Conservation (phyloP, 169 alveolate species). For the Plasmodium blacklocki region DNA sequence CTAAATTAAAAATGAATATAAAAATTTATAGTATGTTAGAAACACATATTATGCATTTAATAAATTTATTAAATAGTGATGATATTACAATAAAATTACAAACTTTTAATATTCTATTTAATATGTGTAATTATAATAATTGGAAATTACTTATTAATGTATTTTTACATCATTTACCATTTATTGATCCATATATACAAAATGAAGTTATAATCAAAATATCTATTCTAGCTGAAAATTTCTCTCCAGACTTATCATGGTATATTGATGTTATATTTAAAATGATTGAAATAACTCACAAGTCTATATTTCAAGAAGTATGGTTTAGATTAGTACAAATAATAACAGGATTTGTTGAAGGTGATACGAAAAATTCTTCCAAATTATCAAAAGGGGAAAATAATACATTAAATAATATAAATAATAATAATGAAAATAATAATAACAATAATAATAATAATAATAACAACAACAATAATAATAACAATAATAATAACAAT, state of each 20-base stretch:
- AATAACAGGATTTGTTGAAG: constrained; percentile 76
- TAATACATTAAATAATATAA: background rate
- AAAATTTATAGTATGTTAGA: constrained; percentile 76
- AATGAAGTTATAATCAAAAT: constrained; percentile 93
- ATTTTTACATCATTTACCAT: constrained; percentile 90
- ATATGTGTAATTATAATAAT: constrained; percentile 90
- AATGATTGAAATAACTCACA: constrained; percentile 93
- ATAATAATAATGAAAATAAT: background rate
- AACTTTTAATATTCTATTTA: constrained; percentile 91
- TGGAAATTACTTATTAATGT: constrained; percentile 93
- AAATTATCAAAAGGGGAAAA: background rate
- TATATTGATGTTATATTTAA: constrained; percentile 94
- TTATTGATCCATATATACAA: constrained; percentile 92
- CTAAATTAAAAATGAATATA: constrained; percentile 39
- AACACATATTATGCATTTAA: constrained; percentile 86
- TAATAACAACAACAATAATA: constrained; percentile 1
- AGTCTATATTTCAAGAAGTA: constrained; percentile 90
- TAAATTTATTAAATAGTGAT: constrained; percentile 87
- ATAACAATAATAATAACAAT: background rate
- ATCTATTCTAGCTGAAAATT: constrained; percentile 92
- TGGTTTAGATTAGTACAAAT: constrained; percentile 84
- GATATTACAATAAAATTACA: constrained; percentile 93
- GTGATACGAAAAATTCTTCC: constrained; percentile 2
- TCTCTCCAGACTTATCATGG: constrained; percentile 92
- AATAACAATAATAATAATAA: constrained; percentile 45